Base-by-base conservation (phyloP, 1,284 basidiomycete genomes). In the Tylopilus microsporus region DNA sequence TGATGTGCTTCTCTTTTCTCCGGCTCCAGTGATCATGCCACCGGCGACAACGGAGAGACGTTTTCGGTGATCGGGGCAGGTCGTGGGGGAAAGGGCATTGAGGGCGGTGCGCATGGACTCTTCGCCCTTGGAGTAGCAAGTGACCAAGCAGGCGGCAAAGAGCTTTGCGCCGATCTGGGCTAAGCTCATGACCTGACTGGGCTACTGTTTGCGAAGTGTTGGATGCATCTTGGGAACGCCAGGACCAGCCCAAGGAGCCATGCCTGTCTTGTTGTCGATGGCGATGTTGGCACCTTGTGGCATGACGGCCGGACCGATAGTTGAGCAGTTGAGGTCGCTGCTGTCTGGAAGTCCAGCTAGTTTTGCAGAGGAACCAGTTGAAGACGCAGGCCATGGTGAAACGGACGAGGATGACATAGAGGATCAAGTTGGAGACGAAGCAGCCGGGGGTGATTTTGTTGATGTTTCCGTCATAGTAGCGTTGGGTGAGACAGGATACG, bases 371-470 rank as follows among this genome's bases (percentile, higher is more conserved):
- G 77, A 95, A 96, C 95, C 95, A 99, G 68, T 85, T 93, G 82
- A 98, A 99, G 61, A 95, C 76, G 70, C 93, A 91, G 3, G 97
- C 97, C 96, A 99, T 98, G 66, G 83, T 76, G 76, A 99, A 99
- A 49, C 96, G 92, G 42, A 91, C 84, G 60, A 98, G 74, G 49
- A 99, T 92, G 61, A 99, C 86, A 45, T 82, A 83, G 59, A 99
- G 83, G 69, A 99, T 95, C 41, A 99, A 80, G 52, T 87, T 82
- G 18, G 94, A 90, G 52, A 94, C 86, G 74, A 98, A 96, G 75
- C 97, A 99, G 15, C 94, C 97, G 1, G 97, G 92, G 0, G 94
- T 90, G 70, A 97, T 81, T 76, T 98, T 98, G 80, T 98, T 95
- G 63, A 99, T 98, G 70, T 90, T 89, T 16, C 97, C 97, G 0